These are phyloP conservation scores for Agaricus subrufescens DNA, from an alignment of 768 basidiomycete species.

Conservation along the genomic window DNA sequence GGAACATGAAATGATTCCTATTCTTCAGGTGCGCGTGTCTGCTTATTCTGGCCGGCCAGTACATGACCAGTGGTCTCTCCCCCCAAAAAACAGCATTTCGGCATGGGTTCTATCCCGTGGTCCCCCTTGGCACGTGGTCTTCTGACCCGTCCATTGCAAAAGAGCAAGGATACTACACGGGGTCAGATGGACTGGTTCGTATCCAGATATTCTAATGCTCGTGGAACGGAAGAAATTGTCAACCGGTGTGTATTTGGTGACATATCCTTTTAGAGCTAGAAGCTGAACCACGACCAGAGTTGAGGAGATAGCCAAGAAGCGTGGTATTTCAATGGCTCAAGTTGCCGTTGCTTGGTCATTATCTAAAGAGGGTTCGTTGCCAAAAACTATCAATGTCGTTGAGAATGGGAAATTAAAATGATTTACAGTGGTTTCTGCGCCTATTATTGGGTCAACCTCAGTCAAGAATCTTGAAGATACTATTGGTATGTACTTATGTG, in stretches of 20 bases:
- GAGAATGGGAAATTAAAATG: neutral
- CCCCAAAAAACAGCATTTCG: conserved; percentile 32
- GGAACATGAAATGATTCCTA: conserved; percentile 61
- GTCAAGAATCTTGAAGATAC: conserved; percentile 48
- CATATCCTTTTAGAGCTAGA: neutral
- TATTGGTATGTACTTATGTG: conserved; percentile 29
- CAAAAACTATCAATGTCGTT: neutral
- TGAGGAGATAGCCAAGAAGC: conserved; percentile 49
- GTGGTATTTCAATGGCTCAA: conserved; percentile 52
- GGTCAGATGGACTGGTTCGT: conserved; percentile 31
- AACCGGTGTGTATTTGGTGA: conserved; percentile 25
- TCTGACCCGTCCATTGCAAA: conserved; percentile 33
- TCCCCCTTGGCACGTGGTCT: conserved; percentile 52
- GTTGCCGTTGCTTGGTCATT: conserved; percentile 50
- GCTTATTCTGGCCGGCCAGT: too few species aligned
- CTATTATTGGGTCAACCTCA: conserved; percentile 54
- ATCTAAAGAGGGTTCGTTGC: conserved; percentile 30
- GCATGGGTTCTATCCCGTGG: conserved; percentile 57
- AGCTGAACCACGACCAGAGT: conserved; percentile 29
- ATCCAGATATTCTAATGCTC: conserved; percentile 18
- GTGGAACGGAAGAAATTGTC: conserved; percentile 29
- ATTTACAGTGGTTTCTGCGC: conserved; percentile 41
- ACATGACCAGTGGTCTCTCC: too few species aligned
- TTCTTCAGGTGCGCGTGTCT: conserved; percentile 34
- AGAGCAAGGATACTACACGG: conserved; percentile 31